phyloP scores from a whole-genome alignment of 352 stramenopile species.

The Phytophthora megakarya region DNA sequence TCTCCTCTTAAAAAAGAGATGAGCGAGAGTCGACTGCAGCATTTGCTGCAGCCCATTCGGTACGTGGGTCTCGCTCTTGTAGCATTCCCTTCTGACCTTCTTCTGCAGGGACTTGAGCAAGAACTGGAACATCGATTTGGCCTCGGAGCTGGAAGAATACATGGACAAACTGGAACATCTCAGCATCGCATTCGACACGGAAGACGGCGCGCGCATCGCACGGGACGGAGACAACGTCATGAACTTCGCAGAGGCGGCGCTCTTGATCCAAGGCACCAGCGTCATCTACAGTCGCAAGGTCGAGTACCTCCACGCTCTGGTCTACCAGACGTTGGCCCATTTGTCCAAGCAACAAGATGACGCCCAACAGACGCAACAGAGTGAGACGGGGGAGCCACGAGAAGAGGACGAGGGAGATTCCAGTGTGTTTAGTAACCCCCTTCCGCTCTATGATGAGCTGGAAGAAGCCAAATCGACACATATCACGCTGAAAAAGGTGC shows the following conservation, averaged over 20 bases:
- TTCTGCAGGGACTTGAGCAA: slow-evolving; percentile 85
- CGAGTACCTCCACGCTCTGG: slow-evolving; percentile 93
- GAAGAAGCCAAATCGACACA: slow-evolving; percentile 52
- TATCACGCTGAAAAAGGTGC: slow-evolving; percentile 59
- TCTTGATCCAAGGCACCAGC: slow-evolving; percentile 93
- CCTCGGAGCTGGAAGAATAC: slow-evolving; percentile 89
- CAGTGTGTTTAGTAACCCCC: slow-evolving; percentile 58
- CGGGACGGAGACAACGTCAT: slow-evolving; percentile 42
- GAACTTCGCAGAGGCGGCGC: slow-evolving; percentile 94
- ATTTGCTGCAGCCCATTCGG: slow-evolving; percentile 88
- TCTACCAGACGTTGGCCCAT: slow-evolving; percentile 91
- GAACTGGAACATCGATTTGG: slow-evolving; percentile 93
- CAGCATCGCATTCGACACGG: slow-evolving; percentile 68
- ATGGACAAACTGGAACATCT: slow-evolving; percentile 86
- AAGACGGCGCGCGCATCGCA: slow-evolving; percentile 36
- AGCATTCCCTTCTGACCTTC: not conserved
- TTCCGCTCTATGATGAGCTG: slow-evolving; percentile 69
- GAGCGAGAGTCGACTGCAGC: slow-evolving; percentile 74
- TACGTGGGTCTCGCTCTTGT: slow-evolving; percentile 31
- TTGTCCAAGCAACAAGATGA: slow-evolving; percentile 63
- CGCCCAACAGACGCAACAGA: slow-evolving; percentile 20
- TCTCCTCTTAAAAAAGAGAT: too few species aligned
- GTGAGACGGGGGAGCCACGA: slow-evolving; percentile 22
- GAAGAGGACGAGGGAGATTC: slow-evolving; percentile 30
- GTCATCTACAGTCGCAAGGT: slow-evolving; percentile 96